A percentile compares a stretch with the other conserved stretches of the same genome.
These are phyloP conservation scores for Botrytis deweyae DNA, from an alignment of 2,329 filamentous ascomycete species.

Conservation along the genomic window DNA sequence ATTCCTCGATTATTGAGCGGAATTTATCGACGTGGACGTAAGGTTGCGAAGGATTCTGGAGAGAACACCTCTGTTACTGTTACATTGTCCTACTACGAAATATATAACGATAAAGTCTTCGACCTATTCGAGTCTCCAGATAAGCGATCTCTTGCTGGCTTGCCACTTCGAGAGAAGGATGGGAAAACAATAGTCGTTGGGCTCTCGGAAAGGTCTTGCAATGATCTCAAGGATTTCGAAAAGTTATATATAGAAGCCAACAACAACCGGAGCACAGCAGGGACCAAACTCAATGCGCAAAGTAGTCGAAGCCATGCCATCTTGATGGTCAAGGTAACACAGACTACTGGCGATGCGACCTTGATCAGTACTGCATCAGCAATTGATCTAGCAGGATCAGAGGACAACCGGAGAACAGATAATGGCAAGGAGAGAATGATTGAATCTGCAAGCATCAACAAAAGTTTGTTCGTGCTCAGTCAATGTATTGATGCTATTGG, in stretches of 20 bases:
- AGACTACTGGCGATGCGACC: constrained; percentile 66
- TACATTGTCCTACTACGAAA: constrained; percentile 87
- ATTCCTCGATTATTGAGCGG: constrained; percentile 83
- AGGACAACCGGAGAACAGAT: constrained; percentile 91
- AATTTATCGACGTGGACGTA: constrained; percentile 82
- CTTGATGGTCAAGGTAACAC: constrained; percentile 82
- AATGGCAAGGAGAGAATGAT: constrained; percentile 89
- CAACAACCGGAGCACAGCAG: constrained; percentile 82
- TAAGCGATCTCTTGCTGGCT: constrained; percentile 70
- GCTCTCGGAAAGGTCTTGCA: constrained; percentile 77
- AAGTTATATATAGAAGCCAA: constrained; percentile 88
- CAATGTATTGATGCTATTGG: constrained; percentile 96
- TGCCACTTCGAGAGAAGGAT: constrained; percentile 81
- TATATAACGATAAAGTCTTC: constrained; percentile 94
- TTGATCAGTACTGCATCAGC: constrained; percentile 83
- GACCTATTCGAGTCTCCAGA: constrained; percentile 86
- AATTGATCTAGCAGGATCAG: constrained; percentile 92
- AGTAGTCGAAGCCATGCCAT: constrained; percentile 90
- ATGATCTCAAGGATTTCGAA: constrained; percentile 87
- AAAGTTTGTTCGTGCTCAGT: constrained; percentile 89
- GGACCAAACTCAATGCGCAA: constrained; percentile 90
- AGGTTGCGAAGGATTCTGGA: constrained; percentile 75
- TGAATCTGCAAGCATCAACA: constrained; percentile 98
- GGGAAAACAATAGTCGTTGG: constrained; percentile 87
- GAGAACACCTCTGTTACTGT: constrained; percentile 72